Conservation (phyloP, 495 filamentous ascomycete species). For the Pseudevernia furfuracea region DNA sequence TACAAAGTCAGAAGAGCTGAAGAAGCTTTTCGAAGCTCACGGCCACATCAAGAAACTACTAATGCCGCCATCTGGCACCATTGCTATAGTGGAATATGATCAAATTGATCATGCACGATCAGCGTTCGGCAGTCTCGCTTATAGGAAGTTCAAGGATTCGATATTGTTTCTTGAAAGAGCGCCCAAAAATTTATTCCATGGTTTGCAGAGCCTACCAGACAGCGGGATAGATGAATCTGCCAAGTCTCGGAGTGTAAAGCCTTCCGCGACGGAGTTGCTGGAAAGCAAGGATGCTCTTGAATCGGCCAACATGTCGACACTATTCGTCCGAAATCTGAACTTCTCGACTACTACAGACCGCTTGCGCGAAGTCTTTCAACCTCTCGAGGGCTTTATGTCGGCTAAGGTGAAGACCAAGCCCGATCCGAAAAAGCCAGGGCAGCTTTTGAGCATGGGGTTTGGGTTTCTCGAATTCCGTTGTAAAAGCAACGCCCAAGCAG, state of each 20-base stretch:
- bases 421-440: constrained; percentile 74
- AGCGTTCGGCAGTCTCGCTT: constrained; percentile 76
- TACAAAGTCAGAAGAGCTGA: constrained; percentile 52
- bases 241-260: constrained; percentile 39
- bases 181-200: constrained; percentile 67
- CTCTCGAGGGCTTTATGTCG: constrained; percentile 77
- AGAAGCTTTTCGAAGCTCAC: constrained; percentile 42
- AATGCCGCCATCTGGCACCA: constrained; percentile 87
- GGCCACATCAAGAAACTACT: constrained; percentile 69
- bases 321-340: constrained; percentile 89
- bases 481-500: constrained; percentile 68
- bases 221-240: constrained; percentile 24
- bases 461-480: constrained; percentile 86
- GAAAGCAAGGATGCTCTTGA: constrained; percentile 43
- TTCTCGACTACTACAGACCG: constrained; percentile 76
- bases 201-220: constrained; percentile 22
- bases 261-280: constrained; percentile 50
- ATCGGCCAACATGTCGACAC: constrained; percentile 57
- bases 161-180: constrained; percentile 91
- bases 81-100: constrained; percentile 83
- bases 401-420: constrained; percentile 80
- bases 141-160: constrained; percentile 82
- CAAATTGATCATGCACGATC: constrained; percentile 67
- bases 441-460: constrained; percentile 89
- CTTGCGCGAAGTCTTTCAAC: constrained; percentile 65